phyloP scores from a whole-genome alignment of 129 eudicot species.

The Centaurea solstitialis region DNA sequence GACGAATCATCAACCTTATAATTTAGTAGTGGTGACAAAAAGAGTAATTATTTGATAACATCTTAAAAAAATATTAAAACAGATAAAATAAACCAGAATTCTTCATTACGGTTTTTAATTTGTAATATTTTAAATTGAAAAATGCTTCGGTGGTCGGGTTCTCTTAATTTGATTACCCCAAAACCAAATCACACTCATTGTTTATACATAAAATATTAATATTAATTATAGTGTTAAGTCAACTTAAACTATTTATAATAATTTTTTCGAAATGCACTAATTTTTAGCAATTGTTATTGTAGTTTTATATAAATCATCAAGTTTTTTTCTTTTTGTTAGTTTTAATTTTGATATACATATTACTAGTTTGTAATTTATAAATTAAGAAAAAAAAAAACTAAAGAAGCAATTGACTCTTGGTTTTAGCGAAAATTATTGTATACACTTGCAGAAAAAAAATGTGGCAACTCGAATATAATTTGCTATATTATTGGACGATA shows the following conservation, averaged over 20 bases:
- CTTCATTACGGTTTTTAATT: neutral
- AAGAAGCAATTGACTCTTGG: neutral
- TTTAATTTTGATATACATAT: too few relatives aligned
- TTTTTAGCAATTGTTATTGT: too few relatives aligned
- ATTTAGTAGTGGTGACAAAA: constrained; percentile 11
- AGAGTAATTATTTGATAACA: neutral
- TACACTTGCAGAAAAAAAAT: neutral
- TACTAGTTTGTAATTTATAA: neutral
- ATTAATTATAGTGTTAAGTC: neutral
- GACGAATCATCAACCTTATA: constrained; percentile 12
- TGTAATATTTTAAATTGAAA: neutral
- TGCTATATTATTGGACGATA: constrained; percentile 1
- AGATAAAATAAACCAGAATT: neutral
- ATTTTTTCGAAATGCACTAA: neutral
- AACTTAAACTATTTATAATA: too few relatives aligned
- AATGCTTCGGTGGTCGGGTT: neutral
- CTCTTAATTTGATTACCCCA: neutral
- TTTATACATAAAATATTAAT: neutral
- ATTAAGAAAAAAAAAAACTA: too few relatives aligned
- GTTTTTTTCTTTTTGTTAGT: neutral
- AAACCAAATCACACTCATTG: neutral
- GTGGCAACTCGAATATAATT: constrained; percentile 7
- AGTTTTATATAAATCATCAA: neutral
- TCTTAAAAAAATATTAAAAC: neutral
- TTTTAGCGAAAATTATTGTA: neutral